Evolutionary conservation across 2,329 filamentous ascomycete genomes (phyloP).

Genomic region (Xylariaceae sp.): DNA sequence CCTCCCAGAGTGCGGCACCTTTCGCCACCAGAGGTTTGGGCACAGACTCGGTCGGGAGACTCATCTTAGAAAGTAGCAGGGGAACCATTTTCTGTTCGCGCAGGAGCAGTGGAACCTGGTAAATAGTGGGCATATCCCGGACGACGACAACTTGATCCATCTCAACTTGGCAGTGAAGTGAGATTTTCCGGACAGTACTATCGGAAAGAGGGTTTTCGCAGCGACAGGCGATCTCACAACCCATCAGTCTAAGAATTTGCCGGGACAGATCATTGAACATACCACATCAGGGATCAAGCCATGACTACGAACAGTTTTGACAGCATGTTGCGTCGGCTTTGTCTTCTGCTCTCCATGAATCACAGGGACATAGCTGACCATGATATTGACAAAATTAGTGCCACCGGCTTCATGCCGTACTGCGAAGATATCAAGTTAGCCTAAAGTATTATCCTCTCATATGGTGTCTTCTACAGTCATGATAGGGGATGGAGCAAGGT

Average conservation of each 20-base stretch:
- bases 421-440: conserved; percentile 5
- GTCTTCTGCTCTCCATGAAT: conserved; percentile 82
- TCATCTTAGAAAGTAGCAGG: conserved; percentile 60
- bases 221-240: conserved; percentile 81
- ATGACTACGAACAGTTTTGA: conserved; percentile 82
- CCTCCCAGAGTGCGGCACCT: conserved; percentile 74
- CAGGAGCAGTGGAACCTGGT: conserved; percentile 93
- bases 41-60: conserved; percentile 68
- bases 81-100: conserved; percentile 78
- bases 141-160: conserved; percentile 87
- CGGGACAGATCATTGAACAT: conserved; percentile 34
- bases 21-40: conserved; percentile 63
- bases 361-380: conserved; percentile 87
- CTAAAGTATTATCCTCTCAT: neutral
- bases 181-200: conserved; percentile 83
- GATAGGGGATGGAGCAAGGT: too few species aligned
- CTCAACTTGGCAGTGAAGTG: conserved; percentile 87
- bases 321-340: conserved; percentile 93
- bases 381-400: conserved; percentile 86
- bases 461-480: too few species aligned
- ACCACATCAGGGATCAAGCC: conserved; percentile 76
- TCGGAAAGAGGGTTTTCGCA: conserved; percentile 79
- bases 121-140: conserved; percentile 86
- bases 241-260: conserved; percentile 29
- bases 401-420: conserved; percentile 73